Conservation (phyloP, 257 asterid genomes). For the Scutellaria galericulata region DNA sequence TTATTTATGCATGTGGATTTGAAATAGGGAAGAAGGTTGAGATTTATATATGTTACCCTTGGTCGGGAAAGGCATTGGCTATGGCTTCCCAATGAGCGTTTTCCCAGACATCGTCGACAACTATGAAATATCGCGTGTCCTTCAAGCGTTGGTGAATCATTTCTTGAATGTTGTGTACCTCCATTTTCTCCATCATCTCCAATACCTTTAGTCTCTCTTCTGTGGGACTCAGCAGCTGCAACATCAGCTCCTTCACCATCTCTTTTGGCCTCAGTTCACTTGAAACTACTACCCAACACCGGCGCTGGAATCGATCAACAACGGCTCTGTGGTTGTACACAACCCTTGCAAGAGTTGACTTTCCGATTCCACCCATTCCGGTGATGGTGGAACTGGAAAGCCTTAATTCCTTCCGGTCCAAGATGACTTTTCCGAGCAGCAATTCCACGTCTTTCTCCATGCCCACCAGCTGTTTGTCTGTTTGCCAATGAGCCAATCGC, state of each 20-base stretch:
- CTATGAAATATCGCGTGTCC: slow-evolving; percentile 4
- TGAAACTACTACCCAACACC: slow-evolving; percentile 36
- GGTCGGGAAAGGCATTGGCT: not conserved
- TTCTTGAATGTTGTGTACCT: not conserved
- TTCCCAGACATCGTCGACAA: slow-evolving; percentile 5
- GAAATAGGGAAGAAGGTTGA: no score
- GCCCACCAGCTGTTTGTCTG: slow-evolving; percentile 11
- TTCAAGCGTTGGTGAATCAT: not conserved
- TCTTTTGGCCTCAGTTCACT: slow-evolving; percentile 24
- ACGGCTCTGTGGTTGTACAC: slow-evolving; percentile 21
- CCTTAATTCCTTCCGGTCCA: not conserved
- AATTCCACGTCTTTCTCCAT: not conserved
- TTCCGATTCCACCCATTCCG: not conserved
- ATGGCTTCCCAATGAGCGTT: not conserved
- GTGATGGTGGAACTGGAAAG: not conserved
- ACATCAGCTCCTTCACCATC: not conserved
- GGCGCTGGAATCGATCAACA: not conserved
- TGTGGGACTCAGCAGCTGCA: not conserved
- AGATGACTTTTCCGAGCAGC: not conserved
- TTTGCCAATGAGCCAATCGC: not conserved
- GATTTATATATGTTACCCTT: not conserved
- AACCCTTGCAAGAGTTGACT: not conserved
- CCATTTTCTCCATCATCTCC: not conserved
- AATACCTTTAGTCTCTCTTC: not conserved
- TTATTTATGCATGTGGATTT: no score